Conservation (phyloP, 306 rosid genomes). For the Dalbergia oliveri region DNA sequence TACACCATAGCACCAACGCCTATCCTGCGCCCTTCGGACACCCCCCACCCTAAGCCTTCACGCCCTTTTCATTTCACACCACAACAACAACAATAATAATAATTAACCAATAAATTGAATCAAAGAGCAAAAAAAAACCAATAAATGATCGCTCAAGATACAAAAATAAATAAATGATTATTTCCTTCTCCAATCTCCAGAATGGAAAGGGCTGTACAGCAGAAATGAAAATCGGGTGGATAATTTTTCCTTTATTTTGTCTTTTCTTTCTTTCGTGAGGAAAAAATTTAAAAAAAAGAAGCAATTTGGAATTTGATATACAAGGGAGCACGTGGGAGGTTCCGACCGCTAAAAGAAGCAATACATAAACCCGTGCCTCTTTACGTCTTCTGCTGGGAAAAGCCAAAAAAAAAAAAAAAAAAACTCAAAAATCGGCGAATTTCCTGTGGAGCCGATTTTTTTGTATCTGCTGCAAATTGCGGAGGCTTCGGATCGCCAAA, state of each 20-base stretch:
- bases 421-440: conserved; percentile 74
- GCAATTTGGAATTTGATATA: conserved; percentile 21
- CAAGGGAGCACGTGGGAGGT: conserved; percentile 37
- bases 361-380: background rate
- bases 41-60: background rate
- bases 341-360: background rate
- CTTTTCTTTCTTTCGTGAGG: background rate
- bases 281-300: conserved; percentile 13
- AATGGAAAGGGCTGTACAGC: conserved; percentile 9
- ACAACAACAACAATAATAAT: background rate
- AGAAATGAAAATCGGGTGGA: background rate
- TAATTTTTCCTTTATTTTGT: background rate
- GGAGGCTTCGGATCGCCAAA: conserved; percentile 68
- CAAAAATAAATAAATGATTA: background rate
- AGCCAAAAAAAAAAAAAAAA: background rate
- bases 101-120: background rate
- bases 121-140: no score
- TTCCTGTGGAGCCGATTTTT: conserved; percentile 72
- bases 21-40: conserved; percentile 45
- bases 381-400: background rate
- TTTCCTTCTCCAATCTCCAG: background rate
- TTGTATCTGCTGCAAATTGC: conserved; percentile 65
- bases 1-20: no score
- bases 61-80: background rate
- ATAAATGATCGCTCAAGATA: background rate